phyloP scores from a whole-genome alignment of 1,284 basidiomycete genomes.

The Hymenochaete sp. region DNA sequence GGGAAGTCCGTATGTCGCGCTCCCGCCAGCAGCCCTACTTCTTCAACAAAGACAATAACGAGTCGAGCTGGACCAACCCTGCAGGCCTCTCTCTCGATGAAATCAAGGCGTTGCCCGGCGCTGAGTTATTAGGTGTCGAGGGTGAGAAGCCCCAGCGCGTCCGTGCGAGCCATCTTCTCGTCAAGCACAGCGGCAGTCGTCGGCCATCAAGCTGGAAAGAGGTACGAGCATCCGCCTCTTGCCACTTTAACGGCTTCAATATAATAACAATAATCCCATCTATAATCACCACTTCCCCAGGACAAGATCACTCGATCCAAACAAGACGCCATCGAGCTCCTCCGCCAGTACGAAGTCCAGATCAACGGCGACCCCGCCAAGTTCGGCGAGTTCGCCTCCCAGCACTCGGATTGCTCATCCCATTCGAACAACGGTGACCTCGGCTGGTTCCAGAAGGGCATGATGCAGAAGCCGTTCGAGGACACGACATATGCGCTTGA shows the following conservation, averaged over 20 bases:
- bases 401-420: conserved; percentile 84
- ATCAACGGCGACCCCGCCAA: conserved; percentile 53
- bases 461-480: conserved; percentile 99
- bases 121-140: conserved; percentile 30
- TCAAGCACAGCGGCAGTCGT: conserved; percentile 86
- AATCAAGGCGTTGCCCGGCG: conserved; percentile 61
- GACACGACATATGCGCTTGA: conserved; percentile 78
- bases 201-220: conserved; percentile 90
- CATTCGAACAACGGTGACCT: conserved; percentile 77
- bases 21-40: conserved; percentile 83
- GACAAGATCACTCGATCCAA: conserved; percentile 80
- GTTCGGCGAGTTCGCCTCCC: conserved; percentile 68
- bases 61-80: conserved; percentile 84
- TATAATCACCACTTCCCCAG: conserved; percentile 31
- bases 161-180: conserved; percentile 88
- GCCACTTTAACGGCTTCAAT: not conserved
- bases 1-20: conserved; percentile 81
- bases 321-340: conserved; percentile 77
- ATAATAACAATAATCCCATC: not conserved
- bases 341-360: conserved; percentile 54
- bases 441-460: conserved; percentile 76
- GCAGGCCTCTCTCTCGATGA: conserved; percentile 55
- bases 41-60: conserved; percentile 64
- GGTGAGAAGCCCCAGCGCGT: conserved; percentile 48
- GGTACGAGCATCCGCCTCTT: conserved; percentile 39